Evolutionary conservation across 345 rosid species (phyloP), one percentile per base, ranked within the genome.

Genomic region (Raphanus raphanistrum): DNA sequence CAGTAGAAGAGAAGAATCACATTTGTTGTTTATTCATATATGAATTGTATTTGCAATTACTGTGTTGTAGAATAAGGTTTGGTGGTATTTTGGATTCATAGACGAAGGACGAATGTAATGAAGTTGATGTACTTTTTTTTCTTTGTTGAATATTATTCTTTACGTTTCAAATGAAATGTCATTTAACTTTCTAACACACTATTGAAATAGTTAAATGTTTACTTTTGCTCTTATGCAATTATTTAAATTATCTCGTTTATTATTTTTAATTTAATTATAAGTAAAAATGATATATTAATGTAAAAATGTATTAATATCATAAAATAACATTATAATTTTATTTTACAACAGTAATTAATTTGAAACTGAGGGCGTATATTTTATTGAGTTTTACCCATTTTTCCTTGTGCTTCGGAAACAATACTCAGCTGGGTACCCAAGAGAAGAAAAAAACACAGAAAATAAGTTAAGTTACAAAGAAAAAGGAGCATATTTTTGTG

Each of bases 21-120:
- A 70, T 63, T 48, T 78, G 77, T 58, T 72, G 77, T 78, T 78
- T 78, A 48, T 48, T 13, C 55, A 48, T 48, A 48, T 48, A 48
- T 48, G 55, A 48, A n/a, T 43, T 48, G 55, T 48, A 38, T 57
- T 41, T 71, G 61, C 71, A 41, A 54, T 65, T 64, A 63, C 65
- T 54, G 7, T 63, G 64, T 41, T 70, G 66, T 77, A 70, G 59
- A 52, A 33, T 21, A 52, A 29, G 50, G 59, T 17, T 71, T 55
- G 43, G 17, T 63, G 32, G 55, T 13, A 43, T 55, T 55, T 71
- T 65, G 76, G 63, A 66, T 78, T 58, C 63, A 65, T 72, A 58
- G 58, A 54, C 15, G 12, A 32, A 26, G 31, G 15, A 52, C 52
- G 59, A 32, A 28, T 71, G 71, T 65, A 71, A 71, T 78, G 66